phyloP scores from a whole-genome alignment of 352 stramenopile species.

The Thalassiosira mediterranea region DNA sequence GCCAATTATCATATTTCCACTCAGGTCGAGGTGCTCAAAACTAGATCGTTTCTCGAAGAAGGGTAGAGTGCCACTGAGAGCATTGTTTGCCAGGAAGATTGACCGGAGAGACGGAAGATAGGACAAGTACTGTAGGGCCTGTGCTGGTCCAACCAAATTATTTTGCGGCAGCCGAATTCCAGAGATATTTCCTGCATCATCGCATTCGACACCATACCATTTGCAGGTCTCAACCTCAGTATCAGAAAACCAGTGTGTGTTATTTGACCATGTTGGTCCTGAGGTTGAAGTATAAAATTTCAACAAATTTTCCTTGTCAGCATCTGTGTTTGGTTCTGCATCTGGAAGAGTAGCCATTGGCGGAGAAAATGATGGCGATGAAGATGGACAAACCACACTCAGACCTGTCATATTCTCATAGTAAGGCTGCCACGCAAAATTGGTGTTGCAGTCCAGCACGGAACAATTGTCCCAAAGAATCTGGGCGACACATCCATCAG shows the following conservation, averaged over 20 bases:
- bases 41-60: neutral
- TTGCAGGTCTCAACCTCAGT: neutral
- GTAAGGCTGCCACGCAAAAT: neutral
- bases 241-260: neutral
- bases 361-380: neutral
- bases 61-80: neutral
- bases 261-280: neutral
- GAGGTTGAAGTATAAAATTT: neutral
- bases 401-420: neutral
- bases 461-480: neutral
- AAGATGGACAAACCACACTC: neutral
- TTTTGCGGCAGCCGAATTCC: neutral
- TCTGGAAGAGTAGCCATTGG: neutral
- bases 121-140: neutral
- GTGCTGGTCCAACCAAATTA: neutral
- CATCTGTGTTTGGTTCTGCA: neutral
- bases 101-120: neutral
- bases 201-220: neutral
- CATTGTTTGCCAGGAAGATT: neutral
- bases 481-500: neutral
- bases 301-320: neutral
- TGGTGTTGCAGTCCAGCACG: neutral
- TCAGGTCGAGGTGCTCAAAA: neutral
- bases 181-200: neutral
- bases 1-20: neutral